Percentiles rank a stretch among this genome's conserved stretches.
Conservation (phyloP, 805 yeast species). For the Kluyveromyces lactis region DNA sequence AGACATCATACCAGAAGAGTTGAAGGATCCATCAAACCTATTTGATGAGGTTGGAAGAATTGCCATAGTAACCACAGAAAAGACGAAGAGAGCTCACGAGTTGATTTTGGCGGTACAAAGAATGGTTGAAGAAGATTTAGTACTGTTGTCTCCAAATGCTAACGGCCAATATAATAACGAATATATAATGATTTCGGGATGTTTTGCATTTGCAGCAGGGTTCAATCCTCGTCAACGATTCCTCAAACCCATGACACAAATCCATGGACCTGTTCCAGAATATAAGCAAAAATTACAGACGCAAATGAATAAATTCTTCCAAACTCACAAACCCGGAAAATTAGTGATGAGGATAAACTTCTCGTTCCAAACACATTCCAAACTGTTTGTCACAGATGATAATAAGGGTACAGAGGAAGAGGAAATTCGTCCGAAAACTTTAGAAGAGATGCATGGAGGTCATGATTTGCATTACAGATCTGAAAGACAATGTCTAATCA, state of each 20-base stretch:
- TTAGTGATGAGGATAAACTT: conserved; percentile 61
- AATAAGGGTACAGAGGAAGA: conserved; percentile 32
- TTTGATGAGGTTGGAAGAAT: conserved; percentile 10
- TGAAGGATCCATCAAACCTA: conserved; percentile 7
- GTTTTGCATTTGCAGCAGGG: conserved; percentile 63
- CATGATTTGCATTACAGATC: conserved; percentile 46
- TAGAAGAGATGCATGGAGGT: conserved; percentile 27
- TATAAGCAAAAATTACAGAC: conserved; percentile 46
- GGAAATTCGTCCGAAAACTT: conserved; percentile 27
- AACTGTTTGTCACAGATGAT: conserved; percentile 38
- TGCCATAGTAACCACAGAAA: conserved; percentile 12
- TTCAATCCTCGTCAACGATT: conserved; percentile 53
- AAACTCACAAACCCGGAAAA: conserved; percentile 42
- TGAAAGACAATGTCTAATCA: conserved; percentile 50
- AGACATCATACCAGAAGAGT: conserved; percentile 10
- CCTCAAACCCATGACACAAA: conserved; percentile 45
- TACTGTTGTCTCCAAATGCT: conserved; percentile 40
- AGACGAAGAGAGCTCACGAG: conserved; percentile 15
- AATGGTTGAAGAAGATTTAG: conserved; percentile 55
- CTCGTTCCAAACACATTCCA: conserved; percentile 57
- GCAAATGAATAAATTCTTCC: conserved; percentile 63
- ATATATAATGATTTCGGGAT: conserved; percentile 48
- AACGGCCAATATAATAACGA: conserved; percentile 39
- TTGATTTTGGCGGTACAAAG: conserved; percentile 21
- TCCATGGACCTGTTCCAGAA: conserved; percentile 69